phyloP scores from a whole-genome alignment of 202 grass and related monocot species.

The Schoenoplectus tabernaemontani region DNA sequence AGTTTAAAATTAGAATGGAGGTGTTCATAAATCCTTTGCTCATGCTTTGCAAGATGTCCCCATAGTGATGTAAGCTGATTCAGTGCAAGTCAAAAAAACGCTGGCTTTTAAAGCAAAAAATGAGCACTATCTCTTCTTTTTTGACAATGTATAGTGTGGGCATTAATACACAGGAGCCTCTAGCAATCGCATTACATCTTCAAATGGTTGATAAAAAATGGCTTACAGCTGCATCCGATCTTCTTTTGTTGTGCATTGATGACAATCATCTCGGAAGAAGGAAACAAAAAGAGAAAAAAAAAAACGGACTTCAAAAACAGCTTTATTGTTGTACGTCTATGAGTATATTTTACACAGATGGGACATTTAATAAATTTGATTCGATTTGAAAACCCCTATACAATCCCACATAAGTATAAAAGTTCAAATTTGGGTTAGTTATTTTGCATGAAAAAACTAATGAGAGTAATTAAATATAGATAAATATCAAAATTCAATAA shows the following conservation, averaged over 20 bases:
- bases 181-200: background rate
- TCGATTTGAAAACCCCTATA: background rate
- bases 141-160: background rate
- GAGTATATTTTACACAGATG: background rate
- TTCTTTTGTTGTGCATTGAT: conserved; percentile 15
- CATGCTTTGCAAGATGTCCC: conserved; percentile 18
- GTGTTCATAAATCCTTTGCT: background rate
- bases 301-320: background rate
- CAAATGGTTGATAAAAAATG: background rate
- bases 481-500: no score
- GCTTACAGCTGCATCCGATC: conserved; percentile 7
- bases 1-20: background rate
- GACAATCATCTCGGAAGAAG: background rate
- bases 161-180: background rate
- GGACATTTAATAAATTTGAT: background rate
- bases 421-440: no score
- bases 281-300: no score
- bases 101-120: conserved; percentile 11
- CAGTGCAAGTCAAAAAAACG: conserved; percentile 20
- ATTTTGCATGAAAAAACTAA: no score
- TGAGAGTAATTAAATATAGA: no score
- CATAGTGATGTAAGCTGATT: conserved; percentile 21
- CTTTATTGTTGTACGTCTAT: background rate
- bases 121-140: conserved; percentile 10
- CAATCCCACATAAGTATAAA: no score